Percentiles rank a stretch among this genome's conserved stretches.
Conservation (phyloP, 1,284 basidiomycete species). For the Pyrrhoderma lamaoense region DNA sequence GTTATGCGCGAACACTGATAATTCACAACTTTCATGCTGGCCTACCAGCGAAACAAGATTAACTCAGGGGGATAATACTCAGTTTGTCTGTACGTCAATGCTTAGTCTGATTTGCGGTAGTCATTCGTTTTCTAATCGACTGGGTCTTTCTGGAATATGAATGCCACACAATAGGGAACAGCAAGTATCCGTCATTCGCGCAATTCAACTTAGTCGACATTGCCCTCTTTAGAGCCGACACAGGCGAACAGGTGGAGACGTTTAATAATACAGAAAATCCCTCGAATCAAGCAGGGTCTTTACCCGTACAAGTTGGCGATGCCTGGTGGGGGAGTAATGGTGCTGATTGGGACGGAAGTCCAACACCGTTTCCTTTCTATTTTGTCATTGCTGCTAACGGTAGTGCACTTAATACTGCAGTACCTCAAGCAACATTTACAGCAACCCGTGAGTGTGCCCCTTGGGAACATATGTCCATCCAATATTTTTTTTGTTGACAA, state of each 20-base stretch:
- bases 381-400: constrained; percentile 61
- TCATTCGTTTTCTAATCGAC: constrained; percentile 5
- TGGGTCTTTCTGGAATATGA: neutral
- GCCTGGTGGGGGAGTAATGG: constrained; percentile 62
- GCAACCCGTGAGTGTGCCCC: constrained; percentile 59
- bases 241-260: constrained; percentile 39
- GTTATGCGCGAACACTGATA: constrained; percentile 19
- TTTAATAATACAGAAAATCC: constrained; percentile 40
- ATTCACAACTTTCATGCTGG: constrained; percentile 29
- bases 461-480: constrained; percentile 6
- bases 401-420: constrained; percentile 42
- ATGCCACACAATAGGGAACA: constrained; percentile 40
- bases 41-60: constrained; percentile 26
- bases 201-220: constrained; percentile 50
- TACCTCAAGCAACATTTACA: constrained; percentile 61
- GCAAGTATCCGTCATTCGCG: constrained; percentile 36
- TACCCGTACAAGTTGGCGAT: constrained; percentile 57
- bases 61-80: constrained; percentile 27
- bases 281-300: constrained; percentile 43
- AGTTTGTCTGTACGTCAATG: constrained; percentile 30
- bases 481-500: neutral
- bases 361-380: constrained; percentile 59
- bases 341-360: constrained; percentile 40
- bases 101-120: neutral
- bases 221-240: constrained; percentile 64